A percentile compares a stretch with the other conserved stretches of the same genome.
phyloP scores from a whole-genome alignment of 2,329 filamentous ascomycete genomes.

The Achaetomium macrosporum region DNA sequence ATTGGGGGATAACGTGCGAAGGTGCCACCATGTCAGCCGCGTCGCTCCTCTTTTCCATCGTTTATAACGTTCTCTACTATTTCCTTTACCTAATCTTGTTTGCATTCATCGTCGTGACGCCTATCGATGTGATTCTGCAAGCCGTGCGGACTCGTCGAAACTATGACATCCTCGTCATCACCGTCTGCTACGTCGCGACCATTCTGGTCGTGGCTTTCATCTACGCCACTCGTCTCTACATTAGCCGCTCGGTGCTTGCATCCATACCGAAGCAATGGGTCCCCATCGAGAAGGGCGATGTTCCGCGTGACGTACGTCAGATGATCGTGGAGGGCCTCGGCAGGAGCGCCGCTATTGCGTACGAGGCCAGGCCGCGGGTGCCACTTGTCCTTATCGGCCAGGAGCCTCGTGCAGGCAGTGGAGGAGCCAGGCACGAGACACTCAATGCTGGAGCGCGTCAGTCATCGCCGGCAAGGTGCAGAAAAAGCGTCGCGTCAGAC shows the following conservation, averaged over 20 bases:
- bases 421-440: slow-evolving; percentile 2
- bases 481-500: slow-evolving; percentile 18
- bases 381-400: slow-evolving; percentile 15
- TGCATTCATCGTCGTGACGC: slow-evolving; percentile 70
- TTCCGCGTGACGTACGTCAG: slow-evolving; percentile 66
- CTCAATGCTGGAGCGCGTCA: not conserved
- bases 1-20: not conserved
- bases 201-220: slow-evolving; percentile 65
- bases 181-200: slow-evolving; percentile 68
- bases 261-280: slow-evolving; percentile 84
- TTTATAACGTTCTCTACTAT: slow-evolving; percentile 75
- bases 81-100: slow-evolving; percentile 68
- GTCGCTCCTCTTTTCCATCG: slow-evolving; percentile 64
- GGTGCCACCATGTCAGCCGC: slow-evolving; percentile 34
- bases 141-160: slow-evolving; percentile 59
- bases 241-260: slow-evolving; percentile 70
- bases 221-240: slow-evolving; percentile 79
- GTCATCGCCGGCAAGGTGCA: slow-evolving; percentile 11
- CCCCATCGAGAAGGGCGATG: slow-evolving; percentile 78
- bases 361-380: slow-evolving; percentile 66
- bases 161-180: slow-evolving; percentile 79
- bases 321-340: slow-evolving; percentile 69
- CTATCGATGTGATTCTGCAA: slow-evolving; percentile 74
- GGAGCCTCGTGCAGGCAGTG: slow-evolving; percentile 1
- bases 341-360: slow-evolving; percentile 75